phyloP scores from a whole-genome alignment of 257 asterid genomes.

The Orobanche coerulescens region DNA sequence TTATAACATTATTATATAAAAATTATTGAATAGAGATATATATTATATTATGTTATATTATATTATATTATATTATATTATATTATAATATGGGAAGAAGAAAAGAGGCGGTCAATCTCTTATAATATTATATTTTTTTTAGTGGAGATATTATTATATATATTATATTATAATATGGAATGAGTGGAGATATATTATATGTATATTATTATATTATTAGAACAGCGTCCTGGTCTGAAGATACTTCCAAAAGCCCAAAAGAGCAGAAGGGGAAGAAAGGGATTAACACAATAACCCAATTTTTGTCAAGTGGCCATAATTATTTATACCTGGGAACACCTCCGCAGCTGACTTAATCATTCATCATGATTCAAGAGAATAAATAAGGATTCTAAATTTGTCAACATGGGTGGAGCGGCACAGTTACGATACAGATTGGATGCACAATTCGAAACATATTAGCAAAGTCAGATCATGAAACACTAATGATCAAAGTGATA shows the following conservation, averaged over 20 bases:
- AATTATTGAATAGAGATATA: no score
- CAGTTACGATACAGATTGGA: conserved; percentile 7
- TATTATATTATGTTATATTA: no score
- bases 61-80: no score
- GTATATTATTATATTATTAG: no score
- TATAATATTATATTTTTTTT: no score
- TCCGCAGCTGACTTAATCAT: conserved; percentile 26
- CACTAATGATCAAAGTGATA: conserved; percentile 10
- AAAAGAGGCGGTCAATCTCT: no score
- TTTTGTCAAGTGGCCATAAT: conserved; percentile 19
- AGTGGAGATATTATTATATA: no score
- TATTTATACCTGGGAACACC: conserved; percentile 42
- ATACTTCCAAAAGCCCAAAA: conserved; percentile 30
- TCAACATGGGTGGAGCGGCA: not conserved
- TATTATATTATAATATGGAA: no score
- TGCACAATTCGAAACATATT: conserved; percentile 12
- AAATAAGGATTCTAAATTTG: conserved; percentile 12
- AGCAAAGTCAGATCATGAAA: not conserved
- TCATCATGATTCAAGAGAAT: conserved; percentile 22
- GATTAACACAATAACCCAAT: conserved; percentile 37
- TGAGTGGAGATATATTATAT: no score
- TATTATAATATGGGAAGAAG: no score
- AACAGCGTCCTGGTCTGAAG: conserved; percentile 35
- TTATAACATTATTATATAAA: no score
- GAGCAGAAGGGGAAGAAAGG: conserved; percentile 21